Conservation (phyloP, 2,329 filamentous ascomycete species). For the Ophiostoma ips region DNA sequence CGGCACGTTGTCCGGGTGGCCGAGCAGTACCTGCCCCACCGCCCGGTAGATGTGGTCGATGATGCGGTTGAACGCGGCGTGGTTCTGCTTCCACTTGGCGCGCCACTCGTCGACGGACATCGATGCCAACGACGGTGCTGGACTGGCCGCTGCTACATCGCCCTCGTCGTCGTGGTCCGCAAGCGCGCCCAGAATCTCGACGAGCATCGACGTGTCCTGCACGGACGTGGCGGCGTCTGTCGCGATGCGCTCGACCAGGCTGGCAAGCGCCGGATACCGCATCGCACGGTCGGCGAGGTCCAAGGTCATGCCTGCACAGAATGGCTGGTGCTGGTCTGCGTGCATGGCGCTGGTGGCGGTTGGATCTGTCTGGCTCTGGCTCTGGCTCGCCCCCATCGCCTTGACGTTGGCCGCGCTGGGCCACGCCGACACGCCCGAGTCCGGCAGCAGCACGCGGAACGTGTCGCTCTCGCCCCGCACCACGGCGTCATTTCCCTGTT, state of each 20-base stretch:
- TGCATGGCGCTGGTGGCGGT: conserved; percentile 7
- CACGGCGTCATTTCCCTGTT: conserved; percentile 51
- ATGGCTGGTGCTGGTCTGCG: conserved; percentile 4
- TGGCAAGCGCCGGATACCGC: conserved; percentile 11
- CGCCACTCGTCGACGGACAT: conserved; percentile 1
- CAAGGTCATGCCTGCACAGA: conserved; percentile 10
- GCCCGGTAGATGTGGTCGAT: conserved; percentile 7
- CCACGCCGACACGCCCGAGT: conserved; percentile 23
- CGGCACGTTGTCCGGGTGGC: conserved; percentile 1
- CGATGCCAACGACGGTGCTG: background rate
- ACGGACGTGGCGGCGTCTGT: conserved; percentile 15
- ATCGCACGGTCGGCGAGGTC: conserved; percentile 11
- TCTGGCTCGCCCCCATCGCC: conserved; percentile 10
- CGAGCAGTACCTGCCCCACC: conserved; percentile 2
- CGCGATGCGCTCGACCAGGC: conserved; percentile 37
- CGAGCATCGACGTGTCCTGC: conserved; percentile 12
- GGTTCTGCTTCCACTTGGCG: conserved; percentile 1
- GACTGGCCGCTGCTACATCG: background rate
- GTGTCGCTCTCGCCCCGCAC: conserved; percentile 72
- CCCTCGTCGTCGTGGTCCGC: conserved; percentile 11
- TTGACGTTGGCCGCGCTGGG: conserved; percentile 3
- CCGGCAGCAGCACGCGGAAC: conserved; percentile 61
- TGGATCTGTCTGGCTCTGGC: background rate
- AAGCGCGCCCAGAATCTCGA: conserved; percentile 5
- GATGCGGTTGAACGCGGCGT: conserved; percentile 4